Base-by-base conservation (phyloP, 306 rosid genomes). In the Rosa multiflora region DNA sequence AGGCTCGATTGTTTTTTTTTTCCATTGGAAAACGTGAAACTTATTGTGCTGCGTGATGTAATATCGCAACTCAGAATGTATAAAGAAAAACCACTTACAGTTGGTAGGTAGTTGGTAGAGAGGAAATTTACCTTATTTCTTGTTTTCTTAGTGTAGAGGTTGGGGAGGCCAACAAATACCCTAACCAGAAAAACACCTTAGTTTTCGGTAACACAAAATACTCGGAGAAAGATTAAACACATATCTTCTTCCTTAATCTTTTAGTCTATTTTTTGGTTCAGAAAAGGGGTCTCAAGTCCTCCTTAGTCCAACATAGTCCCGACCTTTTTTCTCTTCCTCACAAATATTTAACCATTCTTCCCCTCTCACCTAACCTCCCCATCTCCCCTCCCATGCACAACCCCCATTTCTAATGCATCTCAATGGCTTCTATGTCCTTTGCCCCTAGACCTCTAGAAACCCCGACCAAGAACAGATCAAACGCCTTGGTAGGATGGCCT, bases 401-500 rank as follows among this genome's bases (percentile, higher is more conserved):
- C 46, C 67, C 67, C 59, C 73, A 77, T 66, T 51, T 52, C 35
- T 37, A 29, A 73, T 52, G 46, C 42, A 64, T 17, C 46, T 21
- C 43, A 32, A 75, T 17, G 32, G 47, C 46, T 46, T 62, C 59
- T 35, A 1, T 21, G 35, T 48, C 71, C 78, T 75, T 44, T 8
- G 18, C 11, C 44, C 43, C 61, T 42, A 15, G 11, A 11, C 70
- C 78, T 46, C 32, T 15, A 6, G 46, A 62, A 18, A 46, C 0
- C 12, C 43, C 37, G 32, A 32, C 20, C 13, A 59, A 10, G 67
- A 20, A 29, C 37, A 26, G 8, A 75, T 39, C 46, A 10, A 13
- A 18, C 58, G 17, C 76, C 17, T 48, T 10, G 90, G 67, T 90
- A 87, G 92, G 92, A 89, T 91, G 96, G 96, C 85, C 89, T 81